Base-by-base conservation (phyloP, 2,329 filamentous ascomycete genomes). In the Alternaria incomplexa region DNA sequence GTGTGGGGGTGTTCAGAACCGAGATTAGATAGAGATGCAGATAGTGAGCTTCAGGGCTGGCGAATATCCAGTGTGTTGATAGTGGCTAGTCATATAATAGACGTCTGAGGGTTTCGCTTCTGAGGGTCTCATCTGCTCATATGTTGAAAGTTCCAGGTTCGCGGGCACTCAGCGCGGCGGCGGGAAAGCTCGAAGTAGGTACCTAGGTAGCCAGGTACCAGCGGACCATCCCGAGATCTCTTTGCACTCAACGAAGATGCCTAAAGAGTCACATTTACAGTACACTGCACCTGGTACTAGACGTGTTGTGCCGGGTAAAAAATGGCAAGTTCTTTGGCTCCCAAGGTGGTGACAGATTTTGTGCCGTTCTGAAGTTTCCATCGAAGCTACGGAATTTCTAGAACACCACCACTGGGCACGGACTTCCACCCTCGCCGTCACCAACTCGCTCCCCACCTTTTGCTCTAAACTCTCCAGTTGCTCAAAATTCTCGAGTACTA, bases 381-480 rank as follows among this genome's bases (percentile, higher is more conserved):
- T 48, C 43, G 58, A 59, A 17, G 43, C 44, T 62, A 62, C 60
- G 60, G 56, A 55, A 59, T 62, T 62, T 62, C 60, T 59, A 56
- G 60, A 62, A 62, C 56, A 54, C 52, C 52, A 54, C 28, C 28
- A 52, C 36, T 23, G 57, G 60, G 61, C 61, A 56, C 61, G 46
- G 57, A 58, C 61, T 62, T 44, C 57, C 26, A 52, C 52, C 61
- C 25, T 52, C 30, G 55, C 48, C 47, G 44, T 61, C 43, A 61
- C 58, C 58, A 61, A 25, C 40, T 63, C 17, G 28, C 22, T 32
- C 20, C 45, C 40, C 50, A 50, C 48, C 43, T 50, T 43, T 54
- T 57, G 60, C 32, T 32, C 44, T n/a, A 50, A 54, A 32, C 22
- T 36, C 15, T 17, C 9, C 30, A 20, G 12, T n/a, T 26, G 48